Conservation (phyloP, 805 yeast species). For the Wickerhamomyces pijperi region DNA sequence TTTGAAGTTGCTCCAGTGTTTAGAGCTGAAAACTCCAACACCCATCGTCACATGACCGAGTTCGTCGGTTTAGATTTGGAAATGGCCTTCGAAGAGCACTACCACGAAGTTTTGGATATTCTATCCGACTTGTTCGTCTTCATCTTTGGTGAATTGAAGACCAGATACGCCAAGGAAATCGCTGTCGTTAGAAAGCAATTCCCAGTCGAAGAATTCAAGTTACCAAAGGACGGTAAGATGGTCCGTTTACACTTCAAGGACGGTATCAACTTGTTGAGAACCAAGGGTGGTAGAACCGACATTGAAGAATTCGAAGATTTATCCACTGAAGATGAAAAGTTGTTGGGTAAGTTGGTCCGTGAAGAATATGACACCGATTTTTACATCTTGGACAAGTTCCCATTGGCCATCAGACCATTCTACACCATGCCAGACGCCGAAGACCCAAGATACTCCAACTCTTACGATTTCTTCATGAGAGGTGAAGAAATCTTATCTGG, state of each 20-base stretch:
- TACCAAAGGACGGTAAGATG: conserved; percentile 92
- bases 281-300: conserved; percentile 75
- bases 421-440: conserved; percentile 98
- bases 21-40: conserved; percentile 98
- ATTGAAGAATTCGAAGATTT: conserved; percentile 74
- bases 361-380: conserved; percentile 96
- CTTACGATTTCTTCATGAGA: conserved; percentile 99
- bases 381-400: conserved; percentile 97
- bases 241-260: conserved; percentile 82
- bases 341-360: conserved; percentile 82
- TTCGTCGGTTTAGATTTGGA: conserved; percentile 95
- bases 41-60: conserved; percentile 99
- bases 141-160: conserved; percentile 76
- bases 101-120: conserved; percentile 73
- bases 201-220: conserved; percentile 95
- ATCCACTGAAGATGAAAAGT: conserved; percentile 88
- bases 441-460: conserved; percentile 88
- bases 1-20: conserved; percentile 96
- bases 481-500: conserved; percentile 99
- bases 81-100: conserved; percentile 97
- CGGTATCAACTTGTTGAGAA: conserved; percentile 80
- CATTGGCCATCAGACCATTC: conserved; percentile 92
- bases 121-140: conserved; percentile 70
- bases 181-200: conserved; percentile 84
- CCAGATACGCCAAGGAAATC: conserved; percentile 72